A percentile compares a stretch with the other conserved stretches of the same genome.
Conservation (phyloP, 2,329 filamentous ascomycete species). For the Beauveria sp. region DNA sequence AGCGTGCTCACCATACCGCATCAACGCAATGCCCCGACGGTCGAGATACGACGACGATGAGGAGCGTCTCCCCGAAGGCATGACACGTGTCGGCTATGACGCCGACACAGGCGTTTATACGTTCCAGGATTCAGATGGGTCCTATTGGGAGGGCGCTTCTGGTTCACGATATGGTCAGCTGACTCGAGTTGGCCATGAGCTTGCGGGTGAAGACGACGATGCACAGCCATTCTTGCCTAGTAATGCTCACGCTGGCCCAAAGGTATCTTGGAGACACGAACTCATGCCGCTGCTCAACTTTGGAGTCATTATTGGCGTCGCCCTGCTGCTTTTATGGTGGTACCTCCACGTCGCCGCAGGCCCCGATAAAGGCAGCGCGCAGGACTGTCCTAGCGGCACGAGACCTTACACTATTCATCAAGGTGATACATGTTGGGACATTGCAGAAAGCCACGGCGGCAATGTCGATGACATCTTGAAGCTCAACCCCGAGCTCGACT, state of each 20-base stretch:
- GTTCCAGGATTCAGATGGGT: conserved; percentile 41
- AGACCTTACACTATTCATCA: conserved; percentile 31
- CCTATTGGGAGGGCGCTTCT: conserved; percentile 41
- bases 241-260: conserved; percentile 15
- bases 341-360: conserved; percentile 31
- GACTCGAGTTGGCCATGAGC: conserved; percentile 28
- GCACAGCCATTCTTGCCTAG: conserved; percentile 24
- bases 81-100: conserved; percentile 48
- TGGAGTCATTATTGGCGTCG: conserved; percentile 44
- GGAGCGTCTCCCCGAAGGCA: conserved; percentile 46
- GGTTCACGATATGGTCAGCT: conserved; percentile 43
- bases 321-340: conserved; percentile 43
- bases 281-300: conserved; percentile 52
- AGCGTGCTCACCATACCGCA: neutral
- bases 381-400: conserved; percentile 23
- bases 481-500: conserved; percentile 39
- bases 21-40: conserved; percentile 31
- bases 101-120: conserved; percentile 46
- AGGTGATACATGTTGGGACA: conserved; percentile 47
- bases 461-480: conserved; percentile 38
- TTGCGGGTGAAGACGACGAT: conserved; percentile 17
- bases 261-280: conserved; percentile 42
- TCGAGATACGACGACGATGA: conserved; percentile 39
- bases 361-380: conserved; percentile 13
- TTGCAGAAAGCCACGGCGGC: conserved; percentile 36